Evolutionary conservation across 768 basidiomycete genomes (phyloP).

Genomic region (Chlorophyllum brunneum): DNA sequence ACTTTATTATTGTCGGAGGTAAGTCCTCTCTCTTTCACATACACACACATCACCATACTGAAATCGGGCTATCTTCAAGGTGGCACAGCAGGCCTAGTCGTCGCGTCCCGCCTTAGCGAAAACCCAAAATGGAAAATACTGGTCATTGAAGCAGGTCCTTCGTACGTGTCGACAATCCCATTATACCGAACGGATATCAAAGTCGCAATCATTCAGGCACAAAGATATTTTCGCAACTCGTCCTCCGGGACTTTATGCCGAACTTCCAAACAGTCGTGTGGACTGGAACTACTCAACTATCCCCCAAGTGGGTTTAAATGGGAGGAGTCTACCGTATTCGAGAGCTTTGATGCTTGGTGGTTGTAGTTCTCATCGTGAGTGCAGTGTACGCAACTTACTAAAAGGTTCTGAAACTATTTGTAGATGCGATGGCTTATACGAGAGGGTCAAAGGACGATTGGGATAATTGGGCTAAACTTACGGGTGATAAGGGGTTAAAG

Average conservation of each 20-base stretch:
- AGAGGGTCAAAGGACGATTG: slow-evolving; percentile 30
- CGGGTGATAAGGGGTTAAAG: slow-evolving; percentile 27
- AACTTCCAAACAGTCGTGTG: slow-evolving; percentile 2
- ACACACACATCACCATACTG: neutral
- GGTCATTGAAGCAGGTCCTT: slow-evolving; percentile 12
- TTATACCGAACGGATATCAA: neutral
- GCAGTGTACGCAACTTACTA: neutral
- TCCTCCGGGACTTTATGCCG: neutral
- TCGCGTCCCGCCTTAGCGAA: slow-evolving; percentile 7
- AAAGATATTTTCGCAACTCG: slow-evolving; percentile 3
- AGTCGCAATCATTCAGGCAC: neutral
- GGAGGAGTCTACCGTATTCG: slow-evolving; percentile 2
- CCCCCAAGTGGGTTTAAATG: slow-evolving; percentile 9
- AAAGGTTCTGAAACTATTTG: neutral
- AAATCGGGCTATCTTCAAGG: no score
- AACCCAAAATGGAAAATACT: slow-evolving; percentile 8
- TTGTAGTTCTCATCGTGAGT: slow-evolving; percentile 9
- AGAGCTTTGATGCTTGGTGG: slow-evolving; percentile 13
- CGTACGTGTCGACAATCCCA: neutral
- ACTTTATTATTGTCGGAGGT: slow-evolving; percentile 13
- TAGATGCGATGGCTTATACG: slow-evolving; percentile 26
- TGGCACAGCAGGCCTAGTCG: slow-evolving; percentile 8
- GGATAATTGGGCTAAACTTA: slow-evolving; percentile 26
- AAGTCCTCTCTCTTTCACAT: neutral
- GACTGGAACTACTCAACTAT: slow-evolving; percentile 17